Percentiles rank a stretch among this genome's conserved stretches.
Evolutionary conservation across 495 filamentous ascomycete genomes (phyloP).

Genomic region (Acidomyces sp.): DNA sequence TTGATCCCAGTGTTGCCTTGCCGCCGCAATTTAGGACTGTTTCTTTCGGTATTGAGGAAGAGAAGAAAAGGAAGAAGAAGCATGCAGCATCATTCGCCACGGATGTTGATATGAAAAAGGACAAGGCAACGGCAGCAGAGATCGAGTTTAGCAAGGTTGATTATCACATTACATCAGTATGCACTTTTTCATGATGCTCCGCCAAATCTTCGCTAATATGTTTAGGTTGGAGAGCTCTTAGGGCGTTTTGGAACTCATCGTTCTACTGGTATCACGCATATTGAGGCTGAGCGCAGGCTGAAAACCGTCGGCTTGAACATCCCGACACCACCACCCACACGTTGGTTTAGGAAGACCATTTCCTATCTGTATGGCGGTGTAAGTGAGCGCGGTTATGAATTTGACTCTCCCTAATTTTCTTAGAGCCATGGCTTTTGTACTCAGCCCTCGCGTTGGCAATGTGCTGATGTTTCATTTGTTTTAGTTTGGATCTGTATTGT

Average conservation of each 20-base stretch:
- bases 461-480: no score
- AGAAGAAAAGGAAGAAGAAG: no score
- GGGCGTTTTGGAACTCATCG: constrained; percentile 39
- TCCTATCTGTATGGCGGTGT: constrained; percentile 60
- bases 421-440: no score
- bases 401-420: no score
- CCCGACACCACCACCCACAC: constrained; percentile 45
- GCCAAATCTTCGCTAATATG: no score
- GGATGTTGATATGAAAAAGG: no score
- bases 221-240: constrained; percentile 39
- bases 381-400: no score
- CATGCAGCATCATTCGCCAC: no score
- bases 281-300: constrained; percentile 36
- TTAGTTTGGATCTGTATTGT: constrained; percentile 54
- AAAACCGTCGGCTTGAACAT: constrained; percentile 49
- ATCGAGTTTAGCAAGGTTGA: constrained; percentile 32
- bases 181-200: no score
- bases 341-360: constrained; percentile 42
- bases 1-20: constrained; percentile 10
- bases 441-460: no score
- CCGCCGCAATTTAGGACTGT: constrained; percentile 13
- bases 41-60: constrained; percentile 42
- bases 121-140: constrained; percentile 33
- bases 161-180: constrained; percentile 47
- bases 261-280: constrained; percentile 37